Base-by-base conservation (phyloP, 1,139 yeast genomes). In the Geotrichum europaeum region DNA sequence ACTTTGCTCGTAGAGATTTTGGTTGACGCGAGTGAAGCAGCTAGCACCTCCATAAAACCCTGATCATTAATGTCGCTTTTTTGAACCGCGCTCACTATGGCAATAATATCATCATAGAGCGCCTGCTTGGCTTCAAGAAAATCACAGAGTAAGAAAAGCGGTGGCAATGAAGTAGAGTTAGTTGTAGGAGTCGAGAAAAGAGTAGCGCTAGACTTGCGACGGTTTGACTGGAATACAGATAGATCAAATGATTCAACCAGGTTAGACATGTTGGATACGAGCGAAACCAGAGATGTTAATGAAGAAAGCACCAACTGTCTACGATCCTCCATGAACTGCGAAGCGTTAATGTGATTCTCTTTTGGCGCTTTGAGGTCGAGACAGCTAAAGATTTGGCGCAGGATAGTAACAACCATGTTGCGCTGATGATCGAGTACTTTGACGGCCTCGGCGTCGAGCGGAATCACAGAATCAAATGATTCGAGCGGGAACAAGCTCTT, bases 61-160 rank as follows among this genome's bases (percentile, higher is more conserved):
- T 92, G 89, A 68, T 88, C 95, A 47, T 81, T 83, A 18, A 87
- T 76, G 0, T 96, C 86, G 22, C 88, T 75, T 4, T 85, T 80
- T 68, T 89, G 96, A 0, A 89, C 80, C 32, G 86, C 83, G 80
- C 87, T 81, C 32, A 88, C 78, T 18, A 89, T 77, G 34, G 81
- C 81, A 7, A 85, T 77, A 51, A 87, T 77, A 5, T 81, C 74
- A 65, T 87, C 86, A 71, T 90, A 94, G 52, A 89, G 73, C 24
- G 82, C 79, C 69, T 90, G 97, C 68, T 90, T 91, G 56, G 82
- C 77, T 64, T 86, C 87, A 69, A 86, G 82, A 70, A 89, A 89
- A 59, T 89, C 96, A 47, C 85, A 78, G 12, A 90, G 80, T 22
- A 86, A 78, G 0, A 89, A 87, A 66, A 85, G 81, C 58, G 84